phyloP scores from a whole-genome alignment of 768 basidiomycete species.

The Xerocomellus dryophilus region DNA sequence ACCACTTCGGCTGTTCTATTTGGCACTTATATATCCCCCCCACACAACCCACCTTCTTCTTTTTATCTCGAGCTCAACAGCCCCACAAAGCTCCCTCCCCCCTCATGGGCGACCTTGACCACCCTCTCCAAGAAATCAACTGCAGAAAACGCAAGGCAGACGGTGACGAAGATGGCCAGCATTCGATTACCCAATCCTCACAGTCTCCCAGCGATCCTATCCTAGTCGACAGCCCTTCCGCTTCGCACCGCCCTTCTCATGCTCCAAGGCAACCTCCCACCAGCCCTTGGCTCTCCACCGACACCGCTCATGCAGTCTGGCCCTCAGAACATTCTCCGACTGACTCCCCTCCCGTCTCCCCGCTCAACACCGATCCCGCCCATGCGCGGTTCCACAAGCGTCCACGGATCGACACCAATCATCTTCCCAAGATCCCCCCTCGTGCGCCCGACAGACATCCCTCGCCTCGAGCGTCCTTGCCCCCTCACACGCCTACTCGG shows the following conservation, averaged over 20 bases:
- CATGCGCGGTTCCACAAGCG: constrained; percentile 28
- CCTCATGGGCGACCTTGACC: constrained; percentile 62
- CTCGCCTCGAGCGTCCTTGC: constrained; percentile 16
- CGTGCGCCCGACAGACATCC: constrained; percentile 10
- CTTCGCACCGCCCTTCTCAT: constrained; percentile 27
- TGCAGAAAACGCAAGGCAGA: constrained; percentile 70
- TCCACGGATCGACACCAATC: constrained; percentile 29
- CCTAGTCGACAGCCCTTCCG: constrained; percentile 33
- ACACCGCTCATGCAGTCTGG: constrained; percentile 35
- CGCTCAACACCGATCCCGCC: constrained; percentile 36
- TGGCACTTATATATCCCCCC: constrained; percentile 35
- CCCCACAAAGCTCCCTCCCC: constrained; percentile 17
- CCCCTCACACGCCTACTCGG: constrained; percentile 28
- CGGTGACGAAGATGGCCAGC: constrained; percentile 40
- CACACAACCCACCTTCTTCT: constrained; percentile 9
- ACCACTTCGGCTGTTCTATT: constrained; percentile 18
- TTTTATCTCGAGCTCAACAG: constrained; percentile 14
- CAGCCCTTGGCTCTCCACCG: constrained; percentile 31
- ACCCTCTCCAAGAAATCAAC: constrained; percentile 46
- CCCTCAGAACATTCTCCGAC: constrained; percentile 38
- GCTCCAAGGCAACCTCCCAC: constrained; percentile 43
- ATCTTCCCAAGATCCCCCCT: constrained; percentile 15
- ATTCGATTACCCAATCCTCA: constrained; percentile 34
- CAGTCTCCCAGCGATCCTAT: constrained; percentile 30
- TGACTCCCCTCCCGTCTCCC: constrained; percentile 36